Percentiles rank a stretch among this genome's conserved stretches.
These are phyloP conservation scores for Ceratocystis papillata DNA, from an alignment of 2,329 filamentous ascomycete species.

Conservation along the genomic window DNA sequence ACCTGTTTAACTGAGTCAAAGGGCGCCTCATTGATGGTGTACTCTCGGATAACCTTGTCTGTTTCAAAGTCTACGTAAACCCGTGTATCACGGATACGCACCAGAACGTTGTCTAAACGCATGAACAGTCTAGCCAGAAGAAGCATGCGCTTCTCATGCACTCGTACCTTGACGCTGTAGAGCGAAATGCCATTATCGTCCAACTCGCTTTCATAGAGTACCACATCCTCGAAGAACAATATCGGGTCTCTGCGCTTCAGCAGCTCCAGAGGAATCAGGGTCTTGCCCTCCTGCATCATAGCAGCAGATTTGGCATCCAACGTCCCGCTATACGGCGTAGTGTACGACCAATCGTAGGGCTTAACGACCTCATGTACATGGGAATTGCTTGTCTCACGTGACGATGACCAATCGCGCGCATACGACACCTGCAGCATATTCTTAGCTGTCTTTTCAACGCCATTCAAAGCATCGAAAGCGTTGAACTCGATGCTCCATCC, in stretches of 20 bases:
- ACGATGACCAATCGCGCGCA: slow-evolving; percentile 69
- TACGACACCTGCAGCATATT: slow-evolving; percentile 91
- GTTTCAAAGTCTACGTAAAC: slow-evolving; percentile 82
- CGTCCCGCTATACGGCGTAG: slow-evolving; percentile 73
- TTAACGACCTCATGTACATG: slow-evolving; percentile 89
- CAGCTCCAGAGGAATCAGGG: slow-evolving; percentile 68
- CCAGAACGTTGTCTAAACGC: slow-evolving; percentile 79
- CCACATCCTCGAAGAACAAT: slow-evolving; percentile 89
- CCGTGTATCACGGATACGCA: slow-evolving; percentile 79
- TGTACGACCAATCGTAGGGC: slow-evolving; percentile 98
- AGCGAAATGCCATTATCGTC: slow-evolving; percentile 95
- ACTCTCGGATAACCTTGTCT: slow-evolving; percentile 74
- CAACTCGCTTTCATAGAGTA: slow-evolving; percentile 93
- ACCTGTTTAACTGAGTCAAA: slow-evolving; percentile 69
- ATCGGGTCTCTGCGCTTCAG: slow-evolving; percentile 86
- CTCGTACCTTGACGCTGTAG: slow-evolving; percentile 78
- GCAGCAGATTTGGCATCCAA: slow-evolving; percentile 33
- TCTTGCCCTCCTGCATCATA: slow-evolving; percentile 16
- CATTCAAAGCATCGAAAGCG: slow-evolving; percentile 76
- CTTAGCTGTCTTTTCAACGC: slow-evolving; percentile 84
- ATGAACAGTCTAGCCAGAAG: slow-evolving; percentile 82
- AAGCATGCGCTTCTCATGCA: slow-evolving; percentile 82
- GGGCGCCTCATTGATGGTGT: slow-evolving; percentile 71
- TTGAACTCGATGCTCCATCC: slow-evolving; percentile 74
- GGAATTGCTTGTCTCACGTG: slow-evolving; percentile 62